Evolutionary conservation across 352 stramenopile genomes (phyloP).

Genomic region (Pythium aristosporum): DNA sequence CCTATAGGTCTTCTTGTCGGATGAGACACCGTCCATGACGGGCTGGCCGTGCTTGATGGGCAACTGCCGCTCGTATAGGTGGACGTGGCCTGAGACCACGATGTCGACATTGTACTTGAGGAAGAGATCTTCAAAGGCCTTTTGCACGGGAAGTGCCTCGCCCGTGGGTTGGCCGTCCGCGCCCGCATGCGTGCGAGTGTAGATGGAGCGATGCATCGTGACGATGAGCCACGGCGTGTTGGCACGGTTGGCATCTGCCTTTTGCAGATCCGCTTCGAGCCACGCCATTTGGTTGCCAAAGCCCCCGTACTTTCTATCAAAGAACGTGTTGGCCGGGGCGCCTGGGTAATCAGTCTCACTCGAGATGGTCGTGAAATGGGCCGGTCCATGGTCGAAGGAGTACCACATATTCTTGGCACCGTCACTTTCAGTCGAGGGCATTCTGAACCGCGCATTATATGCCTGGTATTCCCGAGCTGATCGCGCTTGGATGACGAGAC

Average conservation of each 20-base stretch:
- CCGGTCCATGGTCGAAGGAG: conserved; percentile 79
- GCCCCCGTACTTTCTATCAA: conserved; percentile 22
- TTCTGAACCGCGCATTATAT: conserved; percentile 84
- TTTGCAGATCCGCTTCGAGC: conserved; percentile 52
- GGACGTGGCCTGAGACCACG: conserved; percentile 46
- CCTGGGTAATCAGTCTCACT: conserved; percentile 65
- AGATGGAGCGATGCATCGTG: conserved; percentile 51
- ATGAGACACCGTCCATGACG: conserved; percentile 43
- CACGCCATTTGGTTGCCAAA: conserved; percentile 48
- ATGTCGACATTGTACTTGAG: conserved; percentile 63
- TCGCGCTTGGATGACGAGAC: conserved; percentile 47
- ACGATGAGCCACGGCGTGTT: conserved; percentile 58
- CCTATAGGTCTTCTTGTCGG: conserved; percentile 35
- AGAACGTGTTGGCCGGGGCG: conserved; percentile 26
- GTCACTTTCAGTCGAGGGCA: conserved; percentile 67
- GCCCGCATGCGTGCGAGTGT: conserved; percentile 35
- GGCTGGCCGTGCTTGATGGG: conserved; percentile 36
- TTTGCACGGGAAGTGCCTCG: conserved; percentile 33
- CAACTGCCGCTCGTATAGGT: conserved; percentile 49
- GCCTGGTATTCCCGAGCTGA: conserved; percentile 78
- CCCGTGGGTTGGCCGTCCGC: conserved; percentile 34
- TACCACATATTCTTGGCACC: conserved; percentile 85
- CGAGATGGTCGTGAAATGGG: conserved; percentile 85
- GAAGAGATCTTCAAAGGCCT: conserved; percentile 54
- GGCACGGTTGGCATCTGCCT: conserved; percentile 39